These are phyloP conservation scores for Trametes cubensis DNA, from an alignment of 768 basidiomycete genomes.

Conservation along the genomic window DNA sequence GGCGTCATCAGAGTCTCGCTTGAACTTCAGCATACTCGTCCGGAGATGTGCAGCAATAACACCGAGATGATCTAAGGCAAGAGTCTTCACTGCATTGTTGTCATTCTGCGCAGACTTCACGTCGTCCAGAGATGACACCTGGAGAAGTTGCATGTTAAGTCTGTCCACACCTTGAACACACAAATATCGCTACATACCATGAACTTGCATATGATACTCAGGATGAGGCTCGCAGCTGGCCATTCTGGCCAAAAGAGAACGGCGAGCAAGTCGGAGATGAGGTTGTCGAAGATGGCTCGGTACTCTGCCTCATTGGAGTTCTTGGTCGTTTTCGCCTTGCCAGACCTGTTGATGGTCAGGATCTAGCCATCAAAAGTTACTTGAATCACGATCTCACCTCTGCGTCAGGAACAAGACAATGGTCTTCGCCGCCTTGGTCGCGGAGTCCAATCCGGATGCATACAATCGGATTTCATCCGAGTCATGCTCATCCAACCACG, in stretches of 20 bases:
- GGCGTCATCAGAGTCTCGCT: conserved; percentile 31
- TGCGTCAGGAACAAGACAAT: conserved; percentile 51
- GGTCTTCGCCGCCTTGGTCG: conserved; percentile 81
- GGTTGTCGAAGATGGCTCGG: conserved; percentile 86
- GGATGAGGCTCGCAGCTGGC: conserved; percentile 86
- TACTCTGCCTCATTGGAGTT: conserved; percentile 95
- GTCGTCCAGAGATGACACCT: conserved; percentile 87
- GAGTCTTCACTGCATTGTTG: conserved; percentile 81
- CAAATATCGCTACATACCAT: conserved; percentile 59
- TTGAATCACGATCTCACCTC: conserved; percentile 20
- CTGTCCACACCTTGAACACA: not conserved
- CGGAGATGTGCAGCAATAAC: conserved; percentile 86
- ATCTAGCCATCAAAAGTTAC: not conserved
- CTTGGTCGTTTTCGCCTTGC: conserved; percentile 85
- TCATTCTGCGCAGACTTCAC: conserved; percentile 71
- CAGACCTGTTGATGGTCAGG: conserved; percentile 54
- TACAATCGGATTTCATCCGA: conserved; percentile 76
- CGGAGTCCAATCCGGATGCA: conserved; percentile 72
- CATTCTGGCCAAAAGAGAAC: conserved; percentile 97
- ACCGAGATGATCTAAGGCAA: conserved; percentile 93
- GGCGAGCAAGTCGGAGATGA: conserved; percentile 83
- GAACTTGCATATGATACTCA: conserved; percentile 79
- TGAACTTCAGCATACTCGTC: conserved; percentile 50
- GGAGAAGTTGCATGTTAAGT: not conserved
- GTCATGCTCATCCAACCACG: conserved; percentile 70